phyloP scores from a whole-genome alignment of 495 filamentous ascomycete genomes.

The Aspergillus baeticus region DNA sequence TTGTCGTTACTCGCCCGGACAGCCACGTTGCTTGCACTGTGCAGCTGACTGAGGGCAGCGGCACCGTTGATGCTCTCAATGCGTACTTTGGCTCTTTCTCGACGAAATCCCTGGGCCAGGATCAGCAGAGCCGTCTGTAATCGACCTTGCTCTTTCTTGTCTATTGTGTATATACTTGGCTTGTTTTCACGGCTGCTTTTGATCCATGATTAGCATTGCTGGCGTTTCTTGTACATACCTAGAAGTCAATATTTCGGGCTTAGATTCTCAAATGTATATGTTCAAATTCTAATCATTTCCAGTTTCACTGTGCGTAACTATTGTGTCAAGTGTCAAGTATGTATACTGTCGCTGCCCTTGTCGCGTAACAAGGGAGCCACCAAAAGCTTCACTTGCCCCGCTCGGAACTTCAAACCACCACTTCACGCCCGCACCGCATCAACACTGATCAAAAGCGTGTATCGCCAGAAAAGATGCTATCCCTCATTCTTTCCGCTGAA shows the following conservation, averaged over 20 bases:
- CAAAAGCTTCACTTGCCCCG: constrained; percentile 17
- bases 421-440: not conserved
- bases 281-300: not conserved
- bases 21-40: constrained; percentile 80
- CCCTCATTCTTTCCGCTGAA: constrained; percentile 76
- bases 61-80: constrained; percentile 79
- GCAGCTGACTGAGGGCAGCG: constrained; percentile 67
- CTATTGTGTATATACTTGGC: constrained; percentile 22
- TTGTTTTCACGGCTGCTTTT: constrained; percentile 19
- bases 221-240: constrained; percentile 28
- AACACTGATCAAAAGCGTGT: not conserved
- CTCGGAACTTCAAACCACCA: constrained; percentile 11
- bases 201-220: constrained; percentile 32
- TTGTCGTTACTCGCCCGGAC: constrained; percentile 82
- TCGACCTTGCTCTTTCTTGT: not conserved
- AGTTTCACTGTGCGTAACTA: not conserved
- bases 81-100: constrained; percentile 74
- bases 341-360: not conserved
- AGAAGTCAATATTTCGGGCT: constrained; percentile 9
- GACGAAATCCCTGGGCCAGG: constrained; percentile 41
- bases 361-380: not conserved
- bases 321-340: not conserved
- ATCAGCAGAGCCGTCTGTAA: constrained; percentile 43
- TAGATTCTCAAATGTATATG: not conserved
- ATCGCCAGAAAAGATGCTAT: constrained; percentile 62